A percentile compares a stretch with the other conserved stretches of the same genome.
Conservation (phyloP, 805 yeast species). For the Yamadazyma scolyti region DNA sequence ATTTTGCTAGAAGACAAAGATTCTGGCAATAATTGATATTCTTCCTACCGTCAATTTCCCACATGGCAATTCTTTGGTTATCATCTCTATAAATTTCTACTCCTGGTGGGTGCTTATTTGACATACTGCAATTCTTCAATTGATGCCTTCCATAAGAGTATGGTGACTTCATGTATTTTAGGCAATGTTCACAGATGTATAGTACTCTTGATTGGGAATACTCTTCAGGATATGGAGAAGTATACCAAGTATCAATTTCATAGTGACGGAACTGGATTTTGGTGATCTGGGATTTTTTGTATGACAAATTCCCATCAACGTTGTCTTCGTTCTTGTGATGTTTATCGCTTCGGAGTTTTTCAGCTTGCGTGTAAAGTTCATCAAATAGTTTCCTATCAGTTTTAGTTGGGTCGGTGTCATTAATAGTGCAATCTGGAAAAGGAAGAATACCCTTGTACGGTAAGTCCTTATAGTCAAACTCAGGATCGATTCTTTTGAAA, state of each 20-base stretch:
- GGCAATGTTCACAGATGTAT: slow-evolving; percentile 79
- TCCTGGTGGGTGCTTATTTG: slow-evolving; percentile 62
- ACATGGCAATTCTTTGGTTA: slow-evolving; percentile 25
- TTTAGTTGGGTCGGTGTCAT: slow-evolving; percentile 55
- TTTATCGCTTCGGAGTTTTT: slow-evolving; percentile 21
- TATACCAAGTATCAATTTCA: slow-evolving; percentile 88
- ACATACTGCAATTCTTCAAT: slow-evolving; percentile 58
- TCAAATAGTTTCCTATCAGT: slow-evolving; percentile 51
- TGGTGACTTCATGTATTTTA: slow-evolving; percentile 73
- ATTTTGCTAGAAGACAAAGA: slow-evolving; percentile 81
- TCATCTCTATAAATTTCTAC: slow-evolving; percentile 38
- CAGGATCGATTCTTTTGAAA: slow-evolving; percentile 8
- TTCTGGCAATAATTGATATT: slow-evolving; percentile 83
- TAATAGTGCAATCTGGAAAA: slow-evolving; percentile 57
- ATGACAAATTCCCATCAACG: not conserved
- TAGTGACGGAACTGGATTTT: slow-evolving; percentile 66
- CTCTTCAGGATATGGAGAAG: slow-evolving; percentile 90
- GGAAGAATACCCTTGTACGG: slow-evolving; percentile 68
- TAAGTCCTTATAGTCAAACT: slow-evolving; percentile 25
- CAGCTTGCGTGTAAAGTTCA: slow-evolving; percentile 35
- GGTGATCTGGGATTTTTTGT: slow-evolving; percentile 37
- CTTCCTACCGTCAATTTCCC: slow-evolving; percentile 76
- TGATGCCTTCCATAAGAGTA: slow-evolving; percentile 67
- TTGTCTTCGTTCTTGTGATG: not conserved
- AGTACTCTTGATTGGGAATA: slow-evolving; percentile 60